These are phyloP conservation scores for Rubia yunnanensis DNA, from an alignment of 257 asterid genomes.

Conservation along the genomic window DNA sequence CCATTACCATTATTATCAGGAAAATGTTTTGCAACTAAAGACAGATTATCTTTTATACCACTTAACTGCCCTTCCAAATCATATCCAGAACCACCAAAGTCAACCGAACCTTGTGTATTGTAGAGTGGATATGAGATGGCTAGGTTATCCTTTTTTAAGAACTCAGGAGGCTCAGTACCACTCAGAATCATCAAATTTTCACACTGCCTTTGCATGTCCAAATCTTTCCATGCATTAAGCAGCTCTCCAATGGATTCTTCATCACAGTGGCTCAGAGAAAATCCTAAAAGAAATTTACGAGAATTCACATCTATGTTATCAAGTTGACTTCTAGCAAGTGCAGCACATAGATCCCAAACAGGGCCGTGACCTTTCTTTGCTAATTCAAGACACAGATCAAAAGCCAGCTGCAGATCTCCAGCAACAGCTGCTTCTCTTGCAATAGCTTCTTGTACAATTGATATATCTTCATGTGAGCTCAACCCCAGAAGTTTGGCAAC, in stretches of 20 bases:
- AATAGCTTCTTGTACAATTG: conserved; percentile 91
- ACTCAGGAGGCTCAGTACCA: conserved; percentile 61
- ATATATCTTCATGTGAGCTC: conserved; percentile 78
- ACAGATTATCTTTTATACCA: conserved; percentile 39
- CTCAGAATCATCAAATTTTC: conserved; percentile 52
- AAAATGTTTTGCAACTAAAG: conserved; percentile 41
- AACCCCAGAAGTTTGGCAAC: conserved; percentile 91
- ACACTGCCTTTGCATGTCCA: conserved; percentile 77
- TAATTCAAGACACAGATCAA: conserved; percentile 84
- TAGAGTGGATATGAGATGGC: conserved; percentile 21
- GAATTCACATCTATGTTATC: conserved; percentile 73
- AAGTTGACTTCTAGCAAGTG: conserved; percentile 94
- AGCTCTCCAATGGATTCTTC: conserved; percentile 91
- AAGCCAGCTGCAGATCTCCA: conserved; percentile 93
- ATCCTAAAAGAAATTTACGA: conserved; percentile 80
- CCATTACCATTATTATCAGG: conserved; percentile 36
- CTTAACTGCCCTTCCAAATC: conserved; percentile 41
- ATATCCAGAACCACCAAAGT: conserved; percentile 20
- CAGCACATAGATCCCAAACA: conserved; percentile 96
- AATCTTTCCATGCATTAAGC: conserved; percentile 90
- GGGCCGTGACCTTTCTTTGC: conserved; percentile 96
- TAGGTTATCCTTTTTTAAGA: conserved; percentile 35
- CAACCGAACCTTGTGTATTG: conserved; percentile 17
- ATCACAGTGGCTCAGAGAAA: conserved; percentile 94
- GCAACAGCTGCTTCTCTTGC: conserved; percentile 99